Conservation (phyloP, 345 rosid species). For the Kernera saxatilis region DNA sequence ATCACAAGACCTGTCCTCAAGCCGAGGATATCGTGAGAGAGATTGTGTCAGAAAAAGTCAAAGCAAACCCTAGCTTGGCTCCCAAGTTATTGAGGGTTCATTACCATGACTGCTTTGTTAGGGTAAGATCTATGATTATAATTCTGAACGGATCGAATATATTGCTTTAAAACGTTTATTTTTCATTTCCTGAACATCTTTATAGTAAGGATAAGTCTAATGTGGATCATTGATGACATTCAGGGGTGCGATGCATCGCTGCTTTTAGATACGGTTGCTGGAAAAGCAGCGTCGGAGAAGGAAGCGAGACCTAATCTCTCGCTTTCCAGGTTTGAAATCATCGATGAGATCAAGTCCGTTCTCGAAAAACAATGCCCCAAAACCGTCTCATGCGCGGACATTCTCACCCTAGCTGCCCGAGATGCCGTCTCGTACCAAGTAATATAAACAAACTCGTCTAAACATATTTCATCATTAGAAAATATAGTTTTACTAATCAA, state of each 20-base stretch:
- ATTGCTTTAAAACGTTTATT: not conserved
- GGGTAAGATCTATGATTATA: constrained; percentile 34
- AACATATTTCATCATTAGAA: not conserved
- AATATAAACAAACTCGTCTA: not conserved
- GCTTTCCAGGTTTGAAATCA: constrained; percentile 43
- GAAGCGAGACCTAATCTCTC: constrained; percentile 49
- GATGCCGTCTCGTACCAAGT: constrained; percentile 58
- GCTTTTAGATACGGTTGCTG: constrained; percentile 35
- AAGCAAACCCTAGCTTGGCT: constrained; percentile 33
- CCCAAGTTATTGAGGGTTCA: constrained; percentile 53
- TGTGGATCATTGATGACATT: not conserved
- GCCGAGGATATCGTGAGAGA: constrained; percentile 36
- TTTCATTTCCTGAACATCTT: not conserved
- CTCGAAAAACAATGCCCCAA: constrained; percentile 46
- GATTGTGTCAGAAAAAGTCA: constrained; percentile 27
- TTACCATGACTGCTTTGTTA: constrained; percentile 63
- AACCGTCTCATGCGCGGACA: constrained; percentile 58
- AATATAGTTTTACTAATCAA: not conserved
- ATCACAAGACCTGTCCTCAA: constrained; percentile 30
- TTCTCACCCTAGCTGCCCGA: constrained; percentile 50
- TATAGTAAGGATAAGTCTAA: not conserved
- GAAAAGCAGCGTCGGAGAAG: constrained; percentile 38
- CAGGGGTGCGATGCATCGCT: constrained; percentile 70
- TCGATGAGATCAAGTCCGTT: constrained; percentile 49
- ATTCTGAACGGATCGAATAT: not conserved